Percentiles rank a stretch among this genome's conserved stretches.
Evolutionary conservation across 495 filamentous ascomycete genomes (phyloP).

Genomic region (Lindgomyces ingoldianus): DNA sequence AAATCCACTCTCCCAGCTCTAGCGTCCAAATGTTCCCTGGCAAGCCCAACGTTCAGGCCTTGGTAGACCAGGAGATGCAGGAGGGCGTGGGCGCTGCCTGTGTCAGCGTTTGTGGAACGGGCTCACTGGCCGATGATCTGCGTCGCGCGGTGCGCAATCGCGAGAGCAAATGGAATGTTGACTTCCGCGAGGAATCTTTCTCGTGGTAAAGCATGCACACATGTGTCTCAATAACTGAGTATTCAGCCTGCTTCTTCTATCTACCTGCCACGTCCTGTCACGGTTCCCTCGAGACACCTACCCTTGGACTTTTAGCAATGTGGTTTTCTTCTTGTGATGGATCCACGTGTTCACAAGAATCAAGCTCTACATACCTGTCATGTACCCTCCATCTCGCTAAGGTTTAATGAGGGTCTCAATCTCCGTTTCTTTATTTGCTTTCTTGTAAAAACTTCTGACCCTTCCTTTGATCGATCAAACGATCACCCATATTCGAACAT

Average conservation of each 20-base stretch:
- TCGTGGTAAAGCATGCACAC: constrained; percentile 71
- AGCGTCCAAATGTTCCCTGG: constrained; percentile 86
- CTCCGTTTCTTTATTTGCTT: constrained; percentile 8
- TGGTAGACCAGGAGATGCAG: constrained; percentile 74
- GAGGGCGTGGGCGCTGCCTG: constrained; percentile 82
- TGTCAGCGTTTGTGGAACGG: constrained; percentile 88
- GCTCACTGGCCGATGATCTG: constrained; percentile 80
- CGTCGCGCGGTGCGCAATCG: constrained; percentile 68
- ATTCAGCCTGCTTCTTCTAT: not conserved
- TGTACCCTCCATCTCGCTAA: constrained; percentile 14
- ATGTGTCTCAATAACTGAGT: not conserved
- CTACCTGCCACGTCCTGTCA: constrained; percentile 3
- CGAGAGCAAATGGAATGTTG: constrained; percentile 64
- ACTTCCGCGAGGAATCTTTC: constrained; percentile 87
- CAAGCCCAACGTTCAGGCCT: constrained; percentile 74
- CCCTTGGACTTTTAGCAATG: not conserved
- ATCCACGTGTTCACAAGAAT: not conserved
- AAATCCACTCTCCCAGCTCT: constrained; percentile 66
- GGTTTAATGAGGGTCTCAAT: not conserved
- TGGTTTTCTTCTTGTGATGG: not conserved
- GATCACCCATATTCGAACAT: not conserved
- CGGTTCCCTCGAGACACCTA: not conserved
- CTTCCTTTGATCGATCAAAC: constrained; percentile 14
- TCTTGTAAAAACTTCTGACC: constrained; percentile 20
- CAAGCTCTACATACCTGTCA: too few relatives aligned